A percentile compares a stretch with the other conserved stretches of the same genome.
Conservation (phyloP, 169 alveolate genomes). For the Cryptosporidium felis region DNA sequence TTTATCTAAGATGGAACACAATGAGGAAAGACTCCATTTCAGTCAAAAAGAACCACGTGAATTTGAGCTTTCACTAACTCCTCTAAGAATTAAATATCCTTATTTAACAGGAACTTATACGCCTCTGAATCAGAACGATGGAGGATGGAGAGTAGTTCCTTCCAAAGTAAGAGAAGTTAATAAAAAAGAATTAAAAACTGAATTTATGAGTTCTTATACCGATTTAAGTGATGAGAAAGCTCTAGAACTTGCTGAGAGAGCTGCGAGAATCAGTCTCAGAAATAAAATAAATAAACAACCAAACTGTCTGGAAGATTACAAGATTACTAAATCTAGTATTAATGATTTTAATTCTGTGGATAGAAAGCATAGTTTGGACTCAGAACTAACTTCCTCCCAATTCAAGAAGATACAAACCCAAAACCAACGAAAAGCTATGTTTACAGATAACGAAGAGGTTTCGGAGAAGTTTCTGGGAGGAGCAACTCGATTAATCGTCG, state of each 20-base stretch:
- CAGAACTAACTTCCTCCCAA: too few relatives aligned
- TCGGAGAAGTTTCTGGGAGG: conserved; percentile 33
- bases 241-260: neutral
- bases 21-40: neutral
- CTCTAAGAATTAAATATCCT: conserved; percentile 51
- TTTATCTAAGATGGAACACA: neutral
- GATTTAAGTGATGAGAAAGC: neutral
- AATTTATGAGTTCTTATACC: neutral
- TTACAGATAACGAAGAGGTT: too few relatives aligned
- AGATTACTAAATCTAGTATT: too few relatives aligned
- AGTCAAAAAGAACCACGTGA: neutral
- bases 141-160: too few relatives aligned
- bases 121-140: too few relatives aligned
- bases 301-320: too few relatives aligned
- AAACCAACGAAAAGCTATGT: too few relatives aligned
- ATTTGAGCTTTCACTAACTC: conserved; percentile 1
- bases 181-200: neutral
- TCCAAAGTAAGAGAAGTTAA: too few relatives aligned
- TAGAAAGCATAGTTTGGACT: too few relatives aligned
- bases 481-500: neutral
- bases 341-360: too few relatives aligned
- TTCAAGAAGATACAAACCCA: too few relatives aligned
- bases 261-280: neutral
- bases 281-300: neutral
- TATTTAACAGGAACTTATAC: conserved; percentile 60